phyloP scores from a whole-genome alignment of 306 rosid species.

The Prunus salicina region DNA sequence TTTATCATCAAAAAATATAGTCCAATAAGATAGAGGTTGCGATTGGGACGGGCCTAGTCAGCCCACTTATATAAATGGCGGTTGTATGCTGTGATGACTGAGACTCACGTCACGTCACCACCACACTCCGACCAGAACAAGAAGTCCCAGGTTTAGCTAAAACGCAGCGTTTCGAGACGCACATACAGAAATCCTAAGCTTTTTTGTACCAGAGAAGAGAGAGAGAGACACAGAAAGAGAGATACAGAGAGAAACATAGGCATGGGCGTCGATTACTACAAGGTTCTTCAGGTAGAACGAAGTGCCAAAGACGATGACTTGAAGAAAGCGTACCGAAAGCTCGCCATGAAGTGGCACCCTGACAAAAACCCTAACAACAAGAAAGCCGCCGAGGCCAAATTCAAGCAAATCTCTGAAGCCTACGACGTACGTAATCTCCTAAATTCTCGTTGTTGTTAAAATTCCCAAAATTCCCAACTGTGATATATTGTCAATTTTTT shows the following conservation, averaged over 20 bases:
- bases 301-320: constrained; percentile 81
- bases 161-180: neutral
- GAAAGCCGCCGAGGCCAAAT: constrained; percentile 78
- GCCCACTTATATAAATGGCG: neutral
- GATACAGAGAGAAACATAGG: neutral
- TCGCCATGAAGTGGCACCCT: constrained; percentile 81
- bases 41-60: neutral
- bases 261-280: constrained; percentile 92
- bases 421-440: constrained; percentile 50
- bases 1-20: too few relatives aligned
- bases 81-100: neutral
- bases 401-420: constrained; percentile 93
- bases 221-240: neutral
- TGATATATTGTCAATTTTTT: constrained; percentile 5
- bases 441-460: neutral
- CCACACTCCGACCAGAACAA: neutral
- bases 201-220: neutral
- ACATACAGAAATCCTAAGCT: neutral
- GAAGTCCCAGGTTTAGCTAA: neutral
- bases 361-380: constrained; percentile 78
- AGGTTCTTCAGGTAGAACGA: constrained; percentile 83
- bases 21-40: too few relatives aligned
- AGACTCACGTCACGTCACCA: neutral
- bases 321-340: constrained; percentile 77
- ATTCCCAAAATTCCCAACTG: neutral